A percentile compares a stretch with the other conserved stretches of the same genome.
Evolutionary conservation across 2,329 filamentous ascomycete genomes (phyloP).

Genomic region (Penicillium hordei): DNA sequence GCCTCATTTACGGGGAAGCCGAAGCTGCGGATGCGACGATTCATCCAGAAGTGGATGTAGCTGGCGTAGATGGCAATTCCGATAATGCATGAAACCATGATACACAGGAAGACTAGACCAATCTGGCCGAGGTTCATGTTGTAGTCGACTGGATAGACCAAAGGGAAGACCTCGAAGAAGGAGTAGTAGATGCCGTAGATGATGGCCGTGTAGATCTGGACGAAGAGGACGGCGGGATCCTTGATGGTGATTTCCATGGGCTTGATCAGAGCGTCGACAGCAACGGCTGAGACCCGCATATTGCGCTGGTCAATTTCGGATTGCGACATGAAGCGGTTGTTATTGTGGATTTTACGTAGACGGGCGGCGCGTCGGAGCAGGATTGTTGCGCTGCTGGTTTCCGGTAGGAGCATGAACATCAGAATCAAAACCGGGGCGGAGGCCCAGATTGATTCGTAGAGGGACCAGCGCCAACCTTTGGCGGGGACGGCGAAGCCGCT

Average conservation of each 20-base stretch:
- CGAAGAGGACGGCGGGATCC: slow-evolving; percentile 63
- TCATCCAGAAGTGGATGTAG: slow-evolving; percentile 56
- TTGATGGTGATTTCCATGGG: slow-evolving; percentile 62
- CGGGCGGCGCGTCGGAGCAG: slow-evolving; percentile 62
- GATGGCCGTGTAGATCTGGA: slow-evolving; percentile 63
- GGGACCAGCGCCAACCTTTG: slow-evolving; percentile 58
- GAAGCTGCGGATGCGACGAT: slow-evolving; percentile 50
- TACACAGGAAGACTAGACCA: slow-evolving; percentile 61
- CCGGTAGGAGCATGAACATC: slow-evolving; percentile 64
- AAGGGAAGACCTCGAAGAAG: slow-evolving; percentile 67
- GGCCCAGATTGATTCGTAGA: slow-evolving; percentile 62
- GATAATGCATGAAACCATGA: slow-evolving; percentile 58
- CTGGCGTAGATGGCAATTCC: slow-evolving; percentile 51
- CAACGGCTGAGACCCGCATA: slow-evolving; percentile 19
- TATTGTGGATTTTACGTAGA: slow-evolving; percentile 62
- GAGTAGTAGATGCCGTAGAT: slow-evolving; percentile 54
- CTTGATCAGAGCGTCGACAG: slow-evolving; percentile 29
- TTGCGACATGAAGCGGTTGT: slow-evolving; percentile 57
- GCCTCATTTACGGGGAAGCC: slow-evolving; percentile 56
- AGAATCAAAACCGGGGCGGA: slow-evolving; percentile 58
- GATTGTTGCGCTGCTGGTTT: slow-evolving; percentile 62
- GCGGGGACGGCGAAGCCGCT: slow-evolving; percentile 59
- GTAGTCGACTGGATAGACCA: slow-evolving; percentile 62
- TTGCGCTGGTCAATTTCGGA: slow-evolving; percentile 60
- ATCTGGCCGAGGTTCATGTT: slow-evolving; percentile 59